These are phyloP conservation scores for Neurospora terricola DNA, from an alignment of 495 filamentous ascomycete genomes.

Conservation along the genomic window DNA sequence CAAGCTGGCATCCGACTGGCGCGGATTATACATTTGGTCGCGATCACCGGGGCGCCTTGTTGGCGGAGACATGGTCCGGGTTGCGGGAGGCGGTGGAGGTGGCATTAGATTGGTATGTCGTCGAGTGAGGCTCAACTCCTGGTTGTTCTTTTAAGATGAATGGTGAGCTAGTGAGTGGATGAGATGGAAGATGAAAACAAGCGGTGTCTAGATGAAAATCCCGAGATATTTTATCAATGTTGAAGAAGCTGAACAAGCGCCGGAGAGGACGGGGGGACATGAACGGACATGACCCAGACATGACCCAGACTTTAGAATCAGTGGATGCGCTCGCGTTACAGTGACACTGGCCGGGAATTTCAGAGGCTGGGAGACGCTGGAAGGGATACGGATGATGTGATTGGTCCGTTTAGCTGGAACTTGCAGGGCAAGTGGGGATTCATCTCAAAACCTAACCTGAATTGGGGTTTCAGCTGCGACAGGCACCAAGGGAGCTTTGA, in stretches of 20 bases:
- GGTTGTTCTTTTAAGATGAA: background rate
- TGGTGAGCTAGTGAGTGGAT: background rate
- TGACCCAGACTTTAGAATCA: background rate
- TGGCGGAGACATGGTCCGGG: background rate
- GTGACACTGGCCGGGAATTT: background rate
- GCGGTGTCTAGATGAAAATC: background rate
- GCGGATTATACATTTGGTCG: background rate
- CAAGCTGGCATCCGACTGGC: background rate
- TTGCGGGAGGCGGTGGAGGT: background rate
- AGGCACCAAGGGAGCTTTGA: background rate
- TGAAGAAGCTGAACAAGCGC: background rate
- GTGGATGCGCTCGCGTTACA: background rate
- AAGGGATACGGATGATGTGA: background rate
- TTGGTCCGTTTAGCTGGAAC: background rate
- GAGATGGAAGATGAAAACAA: background rate
- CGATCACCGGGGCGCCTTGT: background rate
- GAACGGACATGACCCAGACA: background rate
- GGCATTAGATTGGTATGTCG: background rate
- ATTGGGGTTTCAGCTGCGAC: background rate
- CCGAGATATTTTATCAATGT: background rate
- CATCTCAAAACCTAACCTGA: background rate
- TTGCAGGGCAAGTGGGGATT: background rate
- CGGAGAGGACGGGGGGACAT: background rate
- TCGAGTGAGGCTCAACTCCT: background rate
- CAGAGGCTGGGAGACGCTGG: background rate